These are phyloP conservation scores for Phytophthora lateralis DNA, from an alignment of 352 stramenopile genomes.

Conservation along the genomic window DNA sequence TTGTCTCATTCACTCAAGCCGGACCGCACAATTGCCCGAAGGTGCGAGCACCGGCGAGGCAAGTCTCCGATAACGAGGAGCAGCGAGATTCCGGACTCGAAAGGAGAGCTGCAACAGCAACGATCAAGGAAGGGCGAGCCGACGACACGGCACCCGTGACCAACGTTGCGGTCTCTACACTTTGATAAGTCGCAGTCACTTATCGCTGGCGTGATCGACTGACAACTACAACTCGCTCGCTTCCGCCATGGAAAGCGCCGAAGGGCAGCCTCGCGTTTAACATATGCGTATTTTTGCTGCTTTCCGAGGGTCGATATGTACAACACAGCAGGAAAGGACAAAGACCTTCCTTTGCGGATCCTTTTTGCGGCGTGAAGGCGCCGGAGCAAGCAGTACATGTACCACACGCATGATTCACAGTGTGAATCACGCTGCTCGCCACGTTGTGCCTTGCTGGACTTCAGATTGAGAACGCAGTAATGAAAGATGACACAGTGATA, in stretches of 20 bases:
- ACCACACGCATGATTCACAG: too few species aligned
- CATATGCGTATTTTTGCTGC: conserved; percentile 26
- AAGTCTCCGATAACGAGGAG: neutral
- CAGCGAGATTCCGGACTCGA: conserved; percentile 7
- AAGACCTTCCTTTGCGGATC: too few species aligned
- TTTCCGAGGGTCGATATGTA: neutral
- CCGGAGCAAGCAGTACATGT: too few species aligned
- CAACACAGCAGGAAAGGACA: neutral
- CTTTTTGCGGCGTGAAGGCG: too few species aligned
- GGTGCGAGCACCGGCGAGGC: neutral
- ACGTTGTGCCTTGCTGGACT: too few species aligned
- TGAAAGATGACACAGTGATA: too few species aligned
- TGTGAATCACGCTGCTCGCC: neutral
- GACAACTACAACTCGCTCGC: neutral
- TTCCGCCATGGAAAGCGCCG: neutral
- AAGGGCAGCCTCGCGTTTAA: conserved; percentile 17
- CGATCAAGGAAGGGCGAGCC: conserved; percentile 14
- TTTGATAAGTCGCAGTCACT: conserved; percentile 3
- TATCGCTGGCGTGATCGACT: neutral
- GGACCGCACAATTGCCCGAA: conserved; percentile 9
- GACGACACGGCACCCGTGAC: conserved; percentile 20
- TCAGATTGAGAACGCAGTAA: too few species aligned
- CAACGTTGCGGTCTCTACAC: conserved; percentile 14
- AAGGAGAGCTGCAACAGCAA: conserved; percentile 23
- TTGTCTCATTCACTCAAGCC: conserved; percentile 32